Evolutionary conservation across 192 early-diverging fungal species (phyloP), one percentile per base, ranked within the genome.

Genomic region (Borealophlyctis nickersoniae): DNA sequence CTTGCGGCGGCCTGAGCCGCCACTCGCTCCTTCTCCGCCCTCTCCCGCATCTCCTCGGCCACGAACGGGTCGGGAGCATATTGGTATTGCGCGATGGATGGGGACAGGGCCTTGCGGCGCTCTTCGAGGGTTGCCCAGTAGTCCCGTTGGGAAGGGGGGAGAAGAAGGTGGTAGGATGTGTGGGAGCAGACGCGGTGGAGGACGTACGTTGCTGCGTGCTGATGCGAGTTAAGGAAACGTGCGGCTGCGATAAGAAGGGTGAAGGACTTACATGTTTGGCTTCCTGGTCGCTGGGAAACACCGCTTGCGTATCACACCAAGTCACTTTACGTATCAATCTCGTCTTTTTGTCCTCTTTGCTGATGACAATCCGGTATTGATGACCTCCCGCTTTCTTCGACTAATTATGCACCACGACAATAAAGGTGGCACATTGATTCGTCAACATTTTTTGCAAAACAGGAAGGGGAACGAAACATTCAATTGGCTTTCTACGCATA

Each of bases 1-100:
- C 72, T 66, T 4, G 61, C 39, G 26, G 58, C 50, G 28, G 62
- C 66, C 26, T 72, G 54, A 29, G 65, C 76, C 28, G 74, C 73
- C 34, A 14, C n/a, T 26, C 28, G n/a, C 27, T 75, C 72, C 49
- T 77, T 68, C 28, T 54, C 61, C 60, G 73, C 70, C 63, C 63
- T 52, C 35, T 84, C 53, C 52, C 60, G 73, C 0, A 75, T 76
- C 1, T 79, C 66, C 13, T 86, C 72, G 4, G 77, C 86, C 4
- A 74, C 78, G 72, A 94, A 96, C 24, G 94, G 94, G 74, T 96
- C 94, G 13, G 75, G 72, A 0, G 82, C 68, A 71, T 90, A 96
- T 24, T 82, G 73, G 77, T 85, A 84, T 22, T 65, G 56, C 0
- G 64, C 62, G 2, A 53, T 56, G 1, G 70, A 67, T 0, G 66